phyloP scores from a whole-genome alignment of 2,329 filamentous ascomycete species.

The Cadophora sp. region DNA sequence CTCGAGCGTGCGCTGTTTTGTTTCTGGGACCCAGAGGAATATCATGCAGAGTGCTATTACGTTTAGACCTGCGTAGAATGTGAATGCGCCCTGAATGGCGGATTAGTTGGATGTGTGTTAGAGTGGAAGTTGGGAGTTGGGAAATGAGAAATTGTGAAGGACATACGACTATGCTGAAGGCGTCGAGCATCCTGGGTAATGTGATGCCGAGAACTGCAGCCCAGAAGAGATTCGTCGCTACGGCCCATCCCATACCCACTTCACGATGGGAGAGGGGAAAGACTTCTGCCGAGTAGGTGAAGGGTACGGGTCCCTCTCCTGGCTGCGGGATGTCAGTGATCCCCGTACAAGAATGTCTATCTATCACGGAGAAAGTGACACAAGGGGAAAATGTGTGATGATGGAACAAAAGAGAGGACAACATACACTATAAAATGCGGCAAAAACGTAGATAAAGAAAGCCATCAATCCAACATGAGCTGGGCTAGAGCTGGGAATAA shows the following conservation, averaged over 20 bases:
- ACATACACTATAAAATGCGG: conserved; percentile 59
- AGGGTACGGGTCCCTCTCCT: conserved; percentile 67
- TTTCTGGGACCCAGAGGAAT: conserved; percentile 64
- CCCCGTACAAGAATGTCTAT: not conserved
- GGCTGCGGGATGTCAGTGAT: conserved; percentile 44
- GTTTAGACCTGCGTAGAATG: conserved; percentile 63
- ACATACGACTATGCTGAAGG: conserved; percentile 41
- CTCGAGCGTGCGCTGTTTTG: conserved; percentile 54
- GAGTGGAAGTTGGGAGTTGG: not conserved
- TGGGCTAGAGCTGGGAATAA: conserved; percentile 49
- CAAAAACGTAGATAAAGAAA: conserved; percentile 70
- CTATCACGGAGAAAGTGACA: not conserved
- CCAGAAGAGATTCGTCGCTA: conserved; percentile 66
- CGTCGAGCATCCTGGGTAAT: conserved; percentile 39
- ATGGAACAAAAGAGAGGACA: no score
- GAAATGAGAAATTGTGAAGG: not conserved
- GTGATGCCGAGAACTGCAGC: conserved; percentile 66
- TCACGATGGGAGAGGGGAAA: conserved; percentile 70
- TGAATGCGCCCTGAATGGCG: conserved; percentile 52
- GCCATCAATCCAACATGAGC: conserved; percentile 62
- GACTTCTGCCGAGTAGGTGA: conserved; percentile 67
- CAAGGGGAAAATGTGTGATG: no score
- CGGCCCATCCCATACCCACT: conserved; percentile 68
- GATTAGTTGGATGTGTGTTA: conserved; percentile 30
- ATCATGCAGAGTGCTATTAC: conserved; percentile 61